Conservation (phyloP, 768 basidiomycete species). For the Lentinula sp. region DNA sequence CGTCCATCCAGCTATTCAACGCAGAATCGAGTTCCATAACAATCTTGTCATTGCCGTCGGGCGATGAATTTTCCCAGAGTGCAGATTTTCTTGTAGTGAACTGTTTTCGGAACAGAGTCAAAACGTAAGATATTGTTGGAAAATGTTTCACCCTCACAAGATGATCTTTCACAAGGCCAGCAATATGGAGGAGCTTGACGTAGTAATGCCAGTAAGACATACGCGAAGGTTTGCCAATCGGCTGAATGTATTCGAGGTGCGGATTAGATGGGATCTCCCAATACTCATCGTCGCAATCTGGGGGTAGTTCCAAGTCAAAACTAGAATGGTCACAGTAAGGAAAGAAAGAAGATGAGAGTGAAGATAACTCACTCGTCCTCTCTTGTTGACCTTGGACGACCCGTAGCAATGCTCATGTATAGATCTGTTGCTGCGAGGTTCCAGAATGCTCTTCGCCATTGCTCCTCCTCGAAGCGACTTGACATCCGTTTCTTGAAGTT, state of each 20-base stretch:
- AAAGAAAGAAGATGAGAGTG: conserved; percentile 3
- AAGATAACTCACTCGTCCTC: conserved; percentile 40
- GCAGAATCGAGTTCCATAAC: conserved; percentile 69
- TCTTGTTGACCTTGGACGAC: conserved; percentile 45
- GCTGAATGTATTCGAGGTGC: conserved; percentile 38
- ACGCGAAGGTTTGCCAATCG: conserved; percentile 31
- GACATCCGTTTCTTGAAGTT: neutral
- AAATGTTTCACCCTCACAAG: conserved; percentile 26
- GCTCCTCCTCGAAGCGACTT: conserved; percentile 36
- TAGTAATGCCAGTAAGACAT: conserved; percentile 34
- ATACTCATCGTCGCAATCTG: conserved; percentile 49
- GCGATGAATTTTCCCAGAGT: conserved; percentile 16
- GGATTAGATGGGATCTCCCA: conserved; percentile 37
- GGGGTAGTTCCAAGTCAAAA: conserved; percentile 42
- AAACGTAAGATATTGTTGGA: neutral
- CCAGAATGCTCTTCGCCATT: conserved; percentile 44
- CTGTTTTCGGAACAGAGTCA: neutral
- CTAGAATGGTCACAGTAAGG: conserved; percentile 17
- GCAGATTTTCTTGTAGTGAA: conserved; percentile 30
- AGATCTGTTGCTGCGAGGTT: conserved; percentile 15
- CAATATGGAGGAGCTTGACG: conserved; percentile 40
- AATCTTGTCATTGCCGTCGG: conserved; percentile 30
- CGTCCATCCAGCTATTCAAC: conserved; percentile 67
- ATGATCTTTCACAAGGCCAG: conserved; percentile 33
- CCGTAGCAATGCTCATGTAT: conserved; percentile 24